These are phyloP conservation scores for Spathaspora arborariae DNA, from an alignment of 805 yeast genomes.

Conservation along the genomic window DNA sequence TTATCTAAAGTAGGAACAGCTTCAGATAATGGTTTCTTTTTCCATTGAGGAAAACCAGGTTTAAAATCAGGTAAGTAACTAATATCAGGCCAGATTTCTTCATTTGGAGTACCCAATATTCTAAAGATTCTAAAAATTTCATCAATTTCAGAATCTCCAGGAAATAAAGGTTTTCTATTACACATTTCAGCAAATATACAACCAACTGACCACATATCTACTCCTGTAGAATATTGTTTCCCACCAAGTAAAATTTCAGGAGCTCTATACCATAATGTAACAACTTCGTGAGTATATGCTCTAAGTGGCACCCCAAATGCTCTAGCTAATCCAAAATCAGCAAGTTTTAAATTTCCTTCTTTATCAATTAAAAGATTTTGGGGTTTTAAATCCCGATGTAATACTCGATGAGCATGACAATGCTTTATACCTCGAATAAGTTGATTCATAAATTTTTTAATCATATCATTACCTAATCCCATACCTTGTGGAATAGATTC, in stretches of 20 bases:
- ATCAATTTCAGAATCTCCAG: constrained; percentile 97
- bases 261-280: constrained; percentile 95
- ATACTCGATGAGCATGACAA: constrained; percentile 90
- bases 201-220: constrained; percentile 98
- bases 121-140: constrained; percentile 93
- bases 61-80: constrained; percentile 87
- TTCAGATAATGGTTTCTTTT: constrained; percentile 62
- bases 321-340: constrained; percentile 89
- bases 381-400: constrained; percentile 95
- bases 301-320: constrained; percentile 97
- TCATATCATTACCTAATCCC: constrained; percentile 85
- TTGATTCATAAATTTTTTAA: constrained; percentile 90
- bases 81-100: constrained; percentile 93
- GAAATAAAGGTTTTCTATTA: constrained; percentile 89
- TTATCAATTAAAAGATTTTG: constrained; percentile 92
- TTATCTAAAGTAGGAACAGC: constrained; percentile 76
- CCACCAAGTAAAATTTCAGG: constrained; percentile 96
- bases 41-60: constrained; percentile 90
- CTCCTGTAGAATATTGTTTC: constrained; percentile 95
- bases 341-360: constrained; percentile 83
- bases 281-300: constrained; percentile 97
- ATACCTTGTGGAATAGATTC: constrained; percentile 89
- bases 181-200: constrained; percentile 98
- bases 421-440: constrained; percentile 85
- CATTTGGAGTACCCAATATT: constrained; percentile 90